Conservation (phyloP, 108 stramenopile species). For the Chaetoceros muelleri region DNA sequence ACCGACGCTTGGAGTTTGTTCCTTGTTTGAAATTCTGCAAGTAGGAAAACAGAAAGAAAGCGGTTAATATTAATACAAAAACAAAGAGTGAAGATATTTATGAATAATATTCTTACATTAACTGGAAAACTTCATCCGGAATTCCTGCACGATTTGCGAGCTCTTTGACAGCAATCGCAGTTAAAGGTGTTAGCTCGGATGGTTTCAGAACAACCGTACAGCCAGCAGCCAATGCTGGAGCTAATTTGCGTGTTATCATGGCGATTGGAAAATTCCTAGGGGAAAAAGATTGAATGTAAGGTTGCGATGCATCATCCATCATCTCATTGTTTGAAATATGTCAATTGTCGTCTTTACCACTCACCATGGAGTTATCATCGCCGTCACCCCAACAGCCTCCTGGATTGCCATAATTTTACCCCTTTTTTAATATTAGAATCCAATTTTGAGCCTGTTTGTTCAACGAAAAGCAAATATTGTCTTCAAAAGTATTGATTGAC, state of each 20-base stretch:
- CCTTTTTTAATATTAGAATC: conserved; percentile 2
- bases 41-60: conserved; percentile 3
- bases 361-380: conserved; percentile 20
- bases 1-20: conserved; percentile 44
- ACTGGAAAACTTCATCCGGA: conserved; percentile 59
- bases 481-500: too few species aligned
- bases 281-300: conserved; percentile 39
- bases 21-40: conserved; percentile 33
- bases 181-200: conserved; percentile 77
- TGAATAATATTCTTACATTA: conserved; percentile 22
- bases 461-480: too few species aligned
- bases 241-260: conserved; percentile 93
- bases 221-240: conserved; percentile 85
- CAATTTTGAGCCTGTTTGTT: too few species aligned
- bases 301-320: too few species aligned
- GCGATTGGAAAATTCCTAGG: conserved; percentile 98
- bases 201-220: conserved; percentile 88
- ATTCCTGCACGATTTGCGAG: conserved; percentile 68
- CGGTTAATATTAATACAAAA: conserved; percentile 11
- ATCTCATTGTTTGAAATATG: not conserved
- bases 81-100: too few species aligned
- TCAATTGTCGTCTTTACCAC: not conserved
- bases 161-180: conserved; percentile 62
- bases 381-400: conserved; percentile 82
- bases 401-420: conserved; percentile 63